A percentile compares a stretch with the other conserved stretches of the same genome.
These are phyloP conservation scores for Tuber magnatum DNA, from an alignment of 495 filamentous ascomycete species.

Conservation along the genomic window DNA sequence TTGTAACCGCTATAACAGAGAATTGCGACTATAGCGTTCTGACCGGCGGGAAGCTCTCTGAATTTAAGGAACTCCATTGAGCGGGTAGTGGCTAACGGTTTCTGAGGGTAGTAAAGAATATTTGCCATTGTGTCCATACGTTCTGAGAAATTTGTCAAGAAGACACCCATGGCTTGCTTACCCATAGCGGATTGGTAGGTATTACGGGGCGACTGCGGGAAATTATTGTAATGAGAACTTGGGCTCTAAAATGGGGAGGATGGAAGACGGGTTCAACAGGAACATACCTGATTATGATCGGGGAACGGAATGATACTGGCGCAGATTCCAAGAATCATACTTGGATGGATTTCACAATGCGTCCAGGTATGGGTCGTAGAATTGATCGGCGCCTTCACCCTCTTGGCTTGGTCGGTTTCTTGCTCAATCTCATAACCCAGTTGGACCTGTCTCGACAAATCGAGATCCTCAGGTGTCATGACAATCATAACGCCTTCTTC, in stretches of 20 bases:
- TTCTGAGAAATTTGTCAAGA: conserved; percentile 87
- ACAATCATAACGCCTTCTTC: conserved; percentile 98
- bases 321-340: conserved; percentile 96
- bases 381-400: conserved; percentile 69
- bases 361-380: conserved; percentile 81
- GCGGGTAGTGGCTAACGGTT: conserved; percentile 88
- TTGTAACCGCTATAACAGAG: conserved; percentile 98
- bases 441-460: conserved; percentile 59
- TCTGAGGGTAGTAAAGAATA: conserved; percentile 97
- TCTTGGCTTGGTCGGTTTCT: conserved; percentile 53
- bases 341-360: conserved; percentile 97
- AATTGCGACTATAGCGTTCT: conserved; percentile 98
- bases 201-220: conserved; percentile 75
- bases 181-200: conserved; percentile 99
- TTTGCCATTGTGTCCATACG: conserved; percentile 99
- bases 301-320: conserved; percentile 99
- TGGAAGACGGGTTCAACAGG: neutral
- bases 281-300: conserved; percentile 81
- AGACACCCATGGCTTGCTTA: conserved; percentile 99
- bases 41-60: conserved; percentile 89
- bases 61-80: conserved; percentile 99
- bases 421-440: conserved; percentile 60
- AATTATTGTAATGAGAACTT: conserved; percentile 15
- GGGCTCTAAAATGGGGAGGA: conserved; percentile 12
- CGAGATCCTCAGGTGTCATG: conserved; percentile 94